Evolutionary conservation across 2,329 filamentous ascomycete species (phyloP).

Genomic region (Pseudogymnoascus sp.): DNA sequence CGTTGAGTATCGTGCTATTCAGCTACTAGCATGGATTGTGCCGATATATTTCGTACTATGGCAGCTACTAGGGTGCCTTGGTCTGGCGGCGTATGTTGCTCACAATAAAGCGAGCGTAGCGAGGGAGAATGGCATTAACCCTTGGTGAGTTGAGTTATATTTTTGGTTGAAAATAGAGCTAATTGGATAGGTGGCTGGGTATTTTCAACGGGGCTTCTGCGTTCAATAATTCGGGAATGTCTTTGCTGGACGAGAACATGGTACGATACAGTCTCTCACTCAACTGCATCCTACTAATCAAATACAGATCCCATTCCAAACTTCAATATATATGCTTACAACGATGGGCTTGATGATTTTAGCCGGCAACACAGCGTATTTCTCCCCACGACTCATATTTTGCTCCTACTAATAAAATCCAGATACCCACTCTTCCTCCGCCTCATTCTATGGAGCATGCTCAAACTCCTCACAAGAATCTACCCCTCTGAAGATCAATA

Average conservation of each 20-base stretch:
- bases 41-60: conserved; percentile 44
- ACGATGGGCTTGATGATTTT: conserved; percentile 82
- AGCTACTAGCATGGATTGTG: conserved; percentile 58
- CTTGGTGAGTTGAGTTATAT: conserved; percentile 76
- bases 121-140: conserved; percentile 42
- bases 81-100: conserved; percentile 44
- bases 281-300: background rate
- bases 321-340: conserved; percentile 70
- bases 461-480: conserved; percentile 56
- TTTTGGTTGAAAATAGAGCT: conserved; percentile 63
- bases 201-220: conserved; percentile 47
- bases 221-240: conserved; percentile 80
- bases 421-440: conserved; percentile 92
- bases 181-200: conserved; percentile 74
- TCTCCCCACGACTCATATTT: conserved; percentile 68
- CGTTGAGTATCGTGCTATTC: conserved; percentile 89
- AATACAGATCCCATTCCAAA: background rate
- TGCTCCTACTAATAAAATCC: conserved; percentile 92
- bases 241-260: conserved; percentile 58
- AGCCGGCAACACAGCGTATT: conserved; percentile 72
- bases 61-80: conserved; percentile 15
- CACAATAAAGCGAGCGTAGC: conserved; percentile 42
- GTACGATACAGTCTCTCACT: conserved; percentile 21
- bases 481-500: conserved; percentile 71
- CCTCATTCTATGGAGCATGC: conserved; percentile 79